Conservation (phyloP, 2,329 filamentous ascomycete species). For the Colletotrichum sp. region DNA sequence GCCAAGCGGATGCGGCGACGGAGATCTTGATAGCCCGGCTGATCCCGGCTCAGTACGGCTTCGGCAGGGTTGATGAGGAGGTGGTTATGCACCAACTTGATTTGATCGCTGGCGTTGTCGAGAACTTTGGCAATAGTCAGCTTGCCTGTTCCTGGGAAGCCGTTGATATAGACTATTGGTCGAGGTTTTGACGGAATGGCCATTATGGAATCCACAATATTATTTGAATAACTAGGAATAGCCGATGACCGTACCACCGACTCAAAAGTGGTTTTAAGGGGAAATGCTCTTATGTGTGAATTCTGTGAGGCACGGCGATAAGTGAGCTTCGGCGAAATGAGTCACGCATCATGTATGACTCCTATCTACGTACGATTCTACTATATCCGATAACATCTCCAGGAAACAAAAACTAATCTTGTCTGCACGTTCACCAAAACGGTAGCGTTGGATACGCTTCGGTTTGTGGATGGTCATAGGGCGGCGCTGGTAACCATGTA, state of each 20-base stretch:
- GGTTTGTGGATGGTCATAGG: not conserved
- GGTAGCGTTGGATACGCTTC: not conserved
- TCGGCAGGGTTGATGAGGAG: slow-evolving; percentile 27
- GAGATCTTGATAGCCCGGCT: not conserved
- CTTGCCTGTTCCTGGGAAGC: slow-evolving; percentile 34
- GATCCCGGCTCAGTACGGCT: not conserved
- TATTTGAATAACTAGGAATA: not conserved
- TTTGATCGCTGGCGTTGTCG: slow-evolving; percentile 20
- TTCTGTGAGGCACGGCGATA: not conserved
- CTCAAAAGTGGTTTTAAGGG: accelerated
- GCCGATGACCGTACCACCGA: accelerated
- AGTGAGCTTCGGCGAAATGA: not conserved
- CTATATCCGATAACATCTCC: not conserved
- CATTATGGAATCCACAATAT: not conserved
- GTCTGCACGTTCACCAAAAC: not conserved
- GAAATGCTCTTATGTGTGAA: accelerated
- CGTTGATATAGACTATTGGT: slow-evolving; percentile 31
- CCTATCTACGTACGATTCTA: not conserved
- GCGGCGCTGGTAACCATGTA: not conserved
- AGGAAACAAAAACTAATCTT: not conserved
- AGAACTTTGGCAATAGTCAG: slow-evolving; percentile 30
- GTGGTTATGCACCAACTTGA: slow-evolving; percentile 33
- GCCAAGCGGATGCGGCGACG: not conserved
- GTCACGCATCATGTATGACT: not conserved
- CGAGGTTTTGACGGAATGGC: not conserved